phyloP scores from a whole-genome alignment of 2,329 filamentous ascomycete genomes.

The Raffaelea albimanens region DNA sequence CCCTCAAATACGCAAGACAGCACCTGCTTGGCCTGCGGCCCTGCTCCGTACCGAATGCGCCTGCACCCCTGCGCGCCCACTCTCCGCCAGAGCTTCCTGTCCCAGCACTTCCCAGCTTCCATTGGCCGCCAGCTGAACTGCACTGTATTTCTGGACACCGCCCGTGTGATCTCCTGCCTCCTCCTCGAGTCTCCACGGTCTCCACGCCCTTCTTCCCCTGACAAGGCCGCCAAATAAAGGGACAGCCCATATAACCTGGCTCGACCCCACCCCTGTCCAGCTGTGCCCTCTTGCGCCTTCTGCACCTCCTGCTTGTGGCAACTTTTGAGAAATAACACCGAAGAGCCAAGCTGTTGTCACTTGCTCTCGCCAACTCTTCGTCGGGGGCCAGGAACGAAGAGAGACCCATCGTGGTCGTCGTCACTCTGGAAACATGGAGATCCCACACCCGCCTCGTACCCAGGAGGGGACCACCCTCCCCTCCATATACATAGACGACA shows the following conservation, averaged over 20 bases:
- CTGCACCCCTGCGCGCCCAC: not conserved
- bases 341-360: not conserved
- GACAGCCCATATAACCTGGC: not conserved
- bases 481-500: slow-evolving; percentile 16
- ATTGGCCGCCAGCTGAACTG: too few species aligned
- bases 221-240: not conserved
- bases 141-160: too few species aligned
- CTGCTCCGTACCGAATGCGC: not conserved
- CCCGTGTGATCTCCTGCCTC: too few species aligned
- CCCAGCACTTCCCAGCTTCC: not conserved
- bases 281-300: too few species aligned
- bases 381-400: too few species aligned
- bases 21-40: not conserved
- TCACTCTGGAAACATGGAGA: slow-evolving; percentile 10
- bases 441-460: slow-evolving; percentile 9
- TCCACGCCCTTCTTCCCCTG: not conserved
- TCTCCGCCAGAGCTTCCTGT: not conserved
- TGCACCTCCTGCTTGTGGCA: slow-evolving; percentile 2
- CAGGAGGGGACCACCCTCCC: slow-evolving; percentile 10
- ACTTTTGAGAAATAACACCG: not conserved
- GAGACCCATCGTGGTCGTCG: not conserved
- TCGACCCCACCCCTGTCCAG: slow-evolving; percentile 4
- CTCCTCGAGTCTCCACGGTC: too few species aligned
- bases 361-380: not conserved
- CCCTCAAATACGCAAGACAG: not conserved